phyloP scores from a whole-genome alignment of 1,139 yeast genomes.

The Geotrichum histeridarum region DNA sequence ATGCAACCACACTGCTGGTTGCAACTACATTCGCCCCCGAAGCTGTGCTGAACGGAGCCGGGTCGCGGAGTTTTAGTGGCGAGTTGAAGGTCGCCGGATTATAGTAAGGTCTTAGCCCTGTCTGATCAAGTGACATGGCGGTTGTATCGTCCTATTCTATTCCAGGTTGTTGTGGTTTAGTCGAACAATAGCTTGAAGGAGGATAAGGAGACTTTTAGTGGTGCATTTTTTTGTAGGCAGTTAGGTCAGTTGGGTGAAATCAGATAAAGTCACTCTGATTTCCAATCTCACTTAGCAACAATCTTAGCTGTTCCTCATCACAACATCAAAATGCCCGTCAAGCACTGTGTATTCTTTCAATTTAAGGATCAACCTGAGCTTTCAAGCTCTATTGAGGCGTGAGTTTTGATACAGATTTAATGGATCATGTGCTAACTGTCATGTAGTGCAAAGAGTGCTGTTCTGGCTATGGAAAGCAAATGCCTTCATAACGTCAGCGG shows the following conservation, averaged over 20 bases:
- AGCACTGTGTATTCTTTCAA: conserved; percentile 16
- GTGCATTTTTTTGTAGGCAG: not conserved
- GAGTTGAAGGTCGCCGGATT: conserved; percentile 61
- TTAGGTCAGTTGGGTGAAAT: no score
- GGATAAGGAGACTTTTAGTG: not conserved
- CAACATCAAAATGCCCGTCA: conserved; percentile 10
- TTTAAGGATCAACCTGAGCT: not conserved
- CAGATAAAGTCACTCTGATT: no score
- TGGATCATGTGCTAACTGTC: not conserved
- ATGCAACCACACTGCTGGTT: conserved; percentile 22
- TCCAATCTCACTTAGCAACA: not conserved
- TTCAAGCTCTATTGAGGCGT: not conserved
- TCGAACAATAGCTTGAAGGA: not conserved
- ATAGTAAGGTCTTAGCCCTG: conserved; percentile 60
- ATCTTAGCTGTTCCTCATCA: not conserved
- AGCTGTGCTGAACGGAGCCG: conserved; percentile 16
- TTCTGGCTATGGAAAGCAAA: not conserved
- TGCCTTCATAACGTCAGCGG: not conserved
- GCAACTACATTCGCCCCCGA: conserved; percentile 13
- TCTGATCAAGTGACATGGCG: conserved; percentile 8
- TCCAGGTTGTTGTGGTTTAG: not conserved
- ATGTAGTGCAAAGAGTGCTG: not conserved
- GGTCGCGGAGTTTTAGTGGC: conserved; percentile 28
- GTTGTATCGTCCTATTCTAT: not conserved
- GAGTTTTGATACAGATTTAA: not conserved